Evolutionary conservation across 495 filamentous ascomycete genomes (phyloP), one percentile per base, ranked within the genome.

Genomic region (Penicillium bialowiezense): DNA sequence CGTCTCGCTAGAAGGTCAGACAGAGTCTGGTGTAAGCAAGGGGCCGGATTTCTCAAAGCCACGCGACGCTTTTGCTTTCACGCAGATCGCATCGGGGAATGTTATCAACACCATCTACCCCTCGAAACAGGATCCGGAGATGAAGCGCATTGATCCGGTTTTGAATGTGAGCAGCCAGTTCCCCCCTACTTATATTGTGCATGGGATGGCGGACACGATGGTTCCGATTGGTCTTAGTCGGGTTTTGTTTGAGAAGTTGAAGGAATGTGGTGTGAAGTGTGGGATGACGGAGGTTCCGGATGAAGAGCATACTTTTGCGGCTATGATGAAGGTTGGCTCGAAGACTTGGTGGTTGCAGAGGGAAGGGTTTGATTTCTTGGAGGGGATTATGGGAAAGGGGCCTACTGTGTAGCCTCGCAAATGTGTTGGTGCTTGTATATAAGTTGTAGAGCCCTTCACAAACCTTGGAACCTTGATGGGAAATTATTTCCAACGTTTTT

Each of bases 101-200:
- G 29, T 32, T 4, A 32, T 32, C 12, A 10, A 32, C 3, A 10
- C 35, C 17, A 20, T 37, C 19, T 37, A 66, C 76, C 10, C 39
- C 12, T 0, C 18, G 5, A 0, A 68, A 69, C 5, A 56, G 44
- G 6, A 77, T 75, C 49, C 20, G 49, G 0, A 68, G 5, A 32
- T 32, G 29, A 32, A 13, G 29, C 29, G 5, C 5, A 13, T 32
- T 12, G 29, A 32, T 32, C 29, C 29, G 7, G 29, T 32, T 12
- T 32, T 32, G 29, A 32, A 32, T 32, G 29, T 32, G 7, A 13
- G 29, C 7, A 3, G 7, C 12, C 5, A 13, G 29, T 32, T 32
- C 29, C 29, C 61, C 26, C 74, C 75, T 7, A 79, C 73, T 0
- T 78, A 70, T 61, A 15, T 77, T 9, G 62, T 78, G 18, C 74